A percentile compares a stretch with the other conserved stretches of the same genome.
Evolutionary conservation across 2,329 filamentous ascomycete species (phyloP).

Genomic region (Acarospora socialis): DNA sequence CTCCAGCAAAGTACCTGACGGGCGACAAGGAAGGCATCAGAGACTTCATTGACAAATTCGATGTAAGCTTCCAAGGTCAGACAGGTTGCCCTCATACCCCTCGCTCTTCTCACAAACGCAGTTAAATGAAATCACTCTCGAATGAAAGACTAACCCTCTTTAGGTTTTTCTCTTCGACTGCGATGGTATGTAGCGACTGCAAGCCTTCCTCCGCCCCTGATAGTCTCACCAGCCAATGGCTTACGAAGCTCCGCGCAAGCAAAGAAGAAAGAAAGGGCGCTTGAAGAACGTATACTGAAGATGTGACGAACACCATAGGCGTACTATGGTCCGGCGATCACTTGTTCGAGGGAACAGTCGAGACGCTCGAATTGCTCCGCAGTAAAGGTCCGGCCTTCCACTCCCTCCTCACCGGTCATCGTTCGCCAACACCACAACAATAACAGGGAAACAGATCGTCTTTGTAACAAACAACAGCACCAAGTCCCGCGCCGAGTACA

Average conservation of each 20-base stretch:
- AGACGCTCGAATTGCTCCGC: constrained; percentile 72
- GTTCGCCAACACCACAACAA: too few species aligned
- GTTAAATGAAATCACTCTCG: constrained; percentile 7
- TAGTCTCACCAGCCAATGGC: constrained; percentile 4
- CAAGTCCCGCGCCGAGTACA: constrained; percentile 84
- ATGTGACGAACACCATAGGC: constrained; percentile 42
- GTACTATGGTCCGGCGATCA: constrained; percentile 95
- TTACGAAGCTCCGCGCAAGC: constrained; percentile 11
- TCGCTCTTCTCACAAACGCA: not conserved
- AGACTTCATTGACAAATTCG: constrained; percentile 78
- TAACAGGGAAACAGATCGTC: constrained; percentile 72
- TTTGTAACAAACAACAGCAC: constrained; percentile 99
- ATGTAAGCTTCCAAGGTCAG: constrained; percentile 61
- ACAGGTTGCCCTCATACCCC: not conserved
- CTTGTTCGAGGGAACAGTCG: constrained; percentile 68
- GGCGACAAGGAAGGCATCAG: constrained; percentile 64
- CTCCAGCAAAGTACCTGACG: constrained; percentile 49
- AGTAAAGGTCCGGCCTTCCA: constrained; percentile 52
- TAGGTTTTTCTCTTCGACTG: constrained; percentile 92
- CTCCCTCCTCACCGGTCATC: too few species aligned
- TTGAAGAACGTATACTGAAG: constrained; percentile 22
- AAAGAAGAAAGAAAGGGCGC: not conserved
- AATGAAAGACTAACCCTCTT: constrained; percentile 13
- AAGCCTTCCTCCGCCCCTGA: constrained; percentile 1
- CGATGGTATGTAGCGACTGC: constrained; percentile 52